A percentile compares a stretch with the other conserved stretches of the same genome.
Conservation (phyloP, 1,139 yeast species). For the Arxiozyma slooffiae region DNA sequence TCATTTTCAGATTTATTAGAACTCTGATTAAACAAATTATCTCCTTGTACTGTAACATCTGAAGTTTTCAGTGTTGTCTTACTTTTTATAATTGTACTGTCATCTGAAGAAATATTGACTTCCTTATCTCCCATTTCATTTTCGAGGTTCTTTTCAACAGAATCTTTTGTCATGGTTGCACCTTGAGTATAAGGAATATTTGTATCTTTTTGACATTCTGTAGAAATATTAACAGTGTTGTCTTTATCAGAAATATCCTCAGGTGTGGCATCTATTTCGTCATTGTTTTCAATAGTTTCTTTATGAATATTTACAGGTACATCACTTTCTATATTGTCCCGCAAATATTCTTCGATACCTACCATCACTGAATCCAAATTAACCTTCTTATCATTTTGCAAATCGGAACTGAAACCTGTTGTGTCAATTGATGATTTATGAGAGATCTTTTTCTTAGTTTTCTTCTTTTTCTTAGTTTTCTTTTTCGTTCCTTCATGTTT, state of each 20-base stretch:
- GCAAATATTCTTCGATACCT: conserved; percentile 13
- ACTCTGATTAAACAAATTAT: neutral
- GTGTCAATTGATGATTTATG: neutral
- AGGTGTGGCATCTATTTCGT: neutral
- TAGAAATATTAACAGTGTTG: neutral
- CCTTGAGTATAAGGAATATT: neutral
- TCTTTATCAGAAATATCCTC: neutral
- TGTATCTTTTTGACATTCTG: neutral
- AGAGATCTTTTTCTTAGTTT: neutral
- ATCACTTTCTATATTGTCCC: neutral
- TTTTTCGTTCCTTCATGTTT: conserved; percentile 3
- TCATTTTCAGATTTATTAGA: neutral
- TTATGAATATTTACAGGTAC: neutral
- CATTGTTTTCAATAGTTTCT: neutral
- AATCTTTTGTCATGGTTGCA: neutral
- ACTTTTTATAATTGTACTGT: too few relatives aligned
- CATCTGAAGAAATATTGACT: neutral
- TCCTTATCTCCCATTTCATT: neutral
- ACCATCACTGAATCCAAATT: conserved; percentile 11
- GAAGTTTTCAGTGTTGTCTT: neutral
- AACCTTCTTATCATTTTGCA: neutral
- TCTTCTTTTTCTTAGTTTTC: conserved; percentile 8
- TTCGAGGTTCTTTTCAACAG: neutral
- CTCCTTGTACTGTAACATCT: neutral
- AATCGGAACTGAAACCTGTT: neutral